Evolutionary conservation across 208 protist genomes (phyloP).

Genomic region (Crithidia fasciculata): DNA sequence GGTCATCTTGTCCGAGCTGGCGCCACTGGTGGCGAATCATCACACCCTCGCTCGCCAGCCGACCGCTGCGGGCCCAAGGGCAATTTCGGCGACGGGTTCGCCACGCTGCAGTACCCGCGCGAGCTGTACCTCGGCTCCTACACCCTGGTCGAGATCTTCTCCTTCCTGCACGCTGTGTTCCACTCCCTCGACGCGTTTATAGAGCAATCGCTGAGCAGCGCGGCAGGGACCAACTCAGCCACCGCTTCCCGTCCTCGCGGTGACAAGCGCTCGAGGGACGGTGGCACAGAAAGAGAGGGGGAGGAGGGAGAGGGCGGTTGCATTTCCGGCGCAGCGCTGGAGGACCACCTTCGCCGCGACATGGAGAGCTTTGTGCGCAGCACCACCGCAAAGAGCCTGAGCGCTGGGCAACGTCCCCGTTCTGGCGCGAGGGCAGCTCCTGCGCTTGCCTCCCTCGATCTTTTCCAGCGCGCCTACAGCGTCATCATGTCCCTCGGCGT

Average conservation of each 20-base stretch:
- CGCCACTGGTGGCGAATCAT: constrained; percentile 39
- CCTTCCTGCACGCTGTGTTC: constrained; percentile 54
- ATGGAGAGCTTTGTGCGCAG: constrained; percentile 19
- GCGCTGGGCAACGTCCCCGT: too few relatives aligned
- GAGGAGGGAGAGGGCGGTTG: neutral
- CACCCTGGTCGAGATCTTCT: constrained; percentile 62
- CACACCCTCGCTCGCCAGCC: constrained; percentile 7
- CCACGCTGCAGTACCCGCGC: constrained; percentile 49
- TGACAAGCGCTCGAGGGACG: constrained; percentile 18
- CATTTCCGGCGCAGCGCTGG: constrained; percentile 11
- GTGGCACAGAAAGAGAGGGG: constrained; percentile 23
- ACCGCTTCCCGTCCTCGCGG: neutral
- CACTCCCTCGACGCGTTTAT: constrained; percentile 38
- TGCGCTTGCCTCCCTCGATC: constrained; percentile 22
- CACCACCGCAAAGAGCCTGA: too few relatives aligned
- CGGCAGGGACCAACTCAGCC: neutral
- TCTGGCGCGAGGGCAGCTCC: neutral
- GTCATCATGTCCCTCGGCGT: constrained; percentile 83
- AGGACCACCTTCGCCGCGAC: constrained; percentile 15
- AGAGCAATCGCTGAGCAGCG: neutral
- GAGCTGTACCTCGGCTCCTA: constrained; percentile 71
- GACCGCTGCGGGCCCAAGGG: neutral
- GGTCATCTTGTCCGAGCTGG: constrained; percentile 57
- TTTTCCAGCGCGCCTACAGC: constrained; percentile 73
- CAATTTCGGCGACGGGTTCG: neutral